Conservation (phyloP, 805 yeast genomes). For the Naumovozyma baii region DNA sequence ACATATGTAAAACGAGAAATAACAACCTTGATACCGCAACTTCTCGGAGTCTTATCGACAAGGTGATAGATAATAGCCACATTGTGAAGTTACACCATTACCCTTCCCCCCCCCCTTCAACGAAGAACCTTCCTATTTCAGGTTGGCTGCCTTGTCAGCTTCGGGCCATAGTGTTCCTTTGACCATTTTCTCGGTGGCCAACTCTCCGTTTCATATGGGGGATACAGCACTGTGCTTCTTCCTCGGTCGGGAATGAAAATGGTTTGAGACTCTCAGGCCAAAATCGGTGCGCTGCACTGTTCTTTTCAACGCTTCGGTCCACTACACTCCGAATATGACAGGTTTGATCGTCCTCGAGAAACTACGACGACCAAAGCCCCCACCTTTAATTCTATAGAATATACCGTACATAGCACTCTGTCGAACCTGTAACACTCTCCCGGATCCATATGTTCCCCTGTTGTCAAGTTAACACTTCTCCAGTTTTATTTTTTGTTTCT, state of each 20-base stretch:
- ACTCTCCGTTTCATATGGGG: too few relatives aligned
- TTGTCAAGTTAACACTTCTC: neutral
- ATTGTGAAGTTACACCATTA: too few relatives aligned
- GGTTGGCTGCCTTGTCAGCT: neutral
- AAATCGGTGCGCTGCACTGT: too few relatives aligned
- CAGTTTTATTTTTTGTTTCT: neutral
- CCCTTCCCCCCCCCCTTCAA: too few relatives aligned
- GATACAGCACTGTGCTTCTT: too few relatives aligned
- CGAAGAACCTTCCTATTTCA: neutral
- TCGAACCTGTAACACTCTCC: neutral
- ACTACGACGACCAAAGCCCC: too few relatives aligned
- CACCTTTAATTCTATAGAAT: neutral
- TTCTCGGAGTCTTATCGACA: neutral
- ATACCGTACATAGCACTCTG: too few relatives aligned
- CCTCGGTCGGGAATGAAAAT: too few relatives aligned
- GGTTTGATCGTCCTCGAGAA: too few relatives aligned
- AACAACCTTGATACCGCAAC: neutral
- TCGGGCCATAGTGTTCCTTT: neutral
- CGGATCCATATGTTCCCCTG: neutral
- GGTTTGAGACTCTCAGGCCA: too few relatives aligned
- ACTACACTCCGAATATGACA: neutral
- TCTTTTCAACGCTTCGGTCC: neutral
- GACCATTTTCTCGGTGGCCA: neutral
- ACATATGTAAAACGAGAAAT: neutral
- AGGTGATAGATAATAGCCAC: neutral